Base-by-base conservation (phyloP, 2,329 filamentous ascomycete species). In the Graphiopsis chlorocephala region DNA sequence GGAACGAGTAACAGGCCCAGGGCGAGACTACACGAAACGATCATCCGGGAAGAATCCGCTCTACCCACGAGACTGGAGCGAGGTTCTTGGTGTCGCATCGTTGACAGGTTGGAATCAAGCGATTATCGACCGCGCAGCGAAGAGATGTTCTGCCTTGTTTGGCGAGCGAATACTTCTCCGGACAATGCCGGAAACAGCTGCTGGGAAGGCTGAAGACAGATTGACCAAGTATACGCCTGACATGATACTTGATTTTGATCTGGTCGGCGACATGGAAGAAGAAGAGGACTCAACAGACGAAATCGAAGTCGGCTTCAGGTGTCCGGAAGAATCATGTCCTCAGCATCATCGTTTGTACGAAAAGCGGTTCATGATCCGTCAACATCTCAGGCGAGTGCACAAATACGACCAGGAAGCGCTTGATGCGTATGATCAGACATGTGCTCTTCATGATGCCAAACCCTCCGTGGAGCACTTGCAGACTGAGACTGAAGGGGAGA, bases 1-100 rank as follows among this genome's bases (percentile, higher is more conserved):
- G 38, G n/a, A 56, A 15, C 53, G 31, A n/a, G 12, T 7, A 11
- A 4, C 28, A n/a, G 14, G 4, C 15, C 26, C 28, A n/a, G 14
- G 4, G 7, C 26, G 26, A 20, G 28, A 15, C 67, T 25, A 35
- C 52, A 42, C 17, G 23, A 56, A 53, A 15, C 50, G 56, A 15
- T 12, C 61, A 15, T 47, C 58, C 20, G 47, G 59, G 7, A 28
- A n/a, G n/a, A 65, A 63, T 28, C 55, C 29, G 12, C 60, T 82
- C 74, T 81, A 76, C 15, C 79, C 87, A 14, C 85, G 90, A 25
- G 90, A 96, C 78, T 98, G 94, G 94, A 90, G 88, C 69, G 91
- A 96, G 69, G 85, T 97, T 1, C 78, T 97, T 29, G 91, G 91
- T 0, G 83, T 92, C 0, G 94, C 94, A 2, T 85, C 91, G 0